Evolutionary conservation across 2,329 filamentous ascomycete genomes (phyloP).

Genomic region (Leptodontidium sp.): DNA sequence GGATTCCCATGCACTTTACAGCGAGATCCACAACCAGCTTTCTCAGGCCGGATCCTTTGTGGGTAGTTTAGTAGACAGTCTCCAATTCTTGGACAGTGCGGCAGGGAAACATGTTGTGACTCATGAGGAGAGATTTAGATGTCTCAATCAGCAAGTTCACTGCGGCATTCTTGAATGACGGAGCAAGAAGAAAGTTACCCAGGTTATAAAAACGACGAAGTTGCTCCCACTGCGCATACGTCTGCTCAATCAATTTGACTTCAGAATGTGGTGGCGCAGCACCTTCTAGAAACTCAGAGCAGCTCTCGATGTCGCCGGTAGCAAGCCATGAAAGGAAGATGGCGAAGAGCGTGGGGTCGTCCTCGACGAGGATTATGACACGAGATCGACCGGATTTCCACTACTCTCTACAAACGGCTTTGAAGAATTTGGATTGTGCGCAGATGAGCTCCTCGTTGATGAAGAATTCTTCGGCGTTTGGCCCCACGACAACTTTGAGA

Average conservation of each 20-base stretch:
- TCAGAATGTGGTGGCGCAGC: neutral
- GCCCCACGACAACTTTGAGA: neutral
- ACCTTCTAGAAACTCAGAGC: neutral
- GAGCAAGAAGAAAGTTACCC: neutral
- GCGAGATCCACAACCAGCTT: neutral
- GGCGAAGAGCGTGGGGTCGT: neutral
- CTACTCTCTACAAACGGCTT: neutral
- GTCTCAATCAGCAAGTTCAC: neutral
- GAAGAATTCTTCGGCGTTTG: neutral
- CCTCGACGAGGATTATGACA: neutral
- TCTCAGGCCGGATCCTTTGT: neutral
- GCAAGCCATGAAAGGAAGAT: conserved; percentile 5
- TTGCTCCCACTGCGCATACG: neutral
- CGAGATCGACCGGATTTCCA: neutral
- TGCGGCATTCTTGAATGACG: neutral
- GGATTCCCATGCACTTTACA: neutral
- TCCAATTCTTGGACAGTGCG: neutral
- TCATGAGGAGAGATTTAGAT: neutral
- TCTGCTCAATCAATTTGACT: neutral
- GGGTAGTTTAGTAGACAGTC: neutral
- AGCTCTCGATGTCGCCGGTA: neutral
- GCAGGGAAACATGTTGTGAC: neutral
- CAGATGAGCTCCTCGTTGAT: conserved; percentile 11
- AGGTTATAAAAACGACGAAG: conserved; percentile 2
- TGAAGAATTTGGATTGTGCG: neutral